A percentile compares a stretch with the other conserved stretches of the same genome.
These are phyloP conservation scores for Candida chilensis DNA, from an alignment of 805 yeast species.

Conservation along the genomic window DNA sequence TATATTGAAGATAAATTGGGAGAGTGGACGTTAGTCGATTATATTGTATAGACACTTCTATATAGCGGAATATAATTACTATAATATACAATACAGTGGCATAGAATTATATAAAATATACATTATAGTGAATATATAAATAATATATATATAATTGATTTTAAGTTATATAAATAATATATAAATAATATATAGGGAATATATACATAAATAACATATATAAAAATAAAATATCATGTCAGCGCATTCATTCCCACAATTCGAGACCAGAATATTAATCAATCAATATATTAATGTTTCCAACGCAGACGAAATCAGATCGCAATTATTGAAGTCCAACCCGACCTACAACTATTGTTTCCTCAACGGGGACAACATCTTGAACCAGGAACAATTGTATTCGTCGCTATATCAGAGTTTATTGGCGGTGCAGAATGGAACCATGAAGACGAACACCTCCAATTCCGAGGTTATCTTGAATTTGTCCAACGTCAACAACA, in stretches of 20 bases:
- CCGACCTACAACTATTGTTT: conserved; percentile 26
- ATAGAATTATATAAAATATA: too few species aligned
- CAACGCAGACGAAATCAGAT: conserved; percentile 13
- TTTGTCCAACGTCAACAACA: conserved; percentile 29
- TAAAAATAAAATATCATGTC: neutral
- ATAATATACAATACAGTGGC: too few species aligned
- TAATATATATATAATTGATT: too few species aligned
- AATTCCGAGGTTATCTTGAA: conserved; percentile 30
- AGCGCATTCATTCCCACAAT: conserved; percentile 24
- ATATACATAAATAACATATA: too few species aligned
- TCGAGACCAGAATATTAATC: conserved; percentile 11
- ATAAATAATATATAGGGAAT: neutral
- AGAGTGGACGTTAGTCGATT: too few species aligned
- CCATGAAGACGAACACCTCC: conserved; percentile 26
- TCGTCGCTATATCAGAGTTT: conserved; percentile 21
- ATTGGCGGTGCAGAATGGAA: conserved; percentile 12
- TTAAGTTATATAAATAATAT: neutral
- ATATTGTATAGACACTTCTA: too few species aligned
- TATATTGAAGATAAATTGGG: too few species aligned
- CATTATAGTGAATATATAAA: too few species aligned
- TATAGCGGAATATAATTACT: too few species aligned
- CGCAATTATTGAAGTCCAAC: conserved; percentile 17
- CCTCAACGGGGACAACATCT: conserved; percentile 22
- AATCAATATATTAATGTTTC: conserved; percentile 12
- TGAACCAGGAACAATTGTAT: conserved; percentile 24